Evolutionary conservation across 148 eudicot species (phyloP).

Genomic region (Talinum fruticosum): DNA sequence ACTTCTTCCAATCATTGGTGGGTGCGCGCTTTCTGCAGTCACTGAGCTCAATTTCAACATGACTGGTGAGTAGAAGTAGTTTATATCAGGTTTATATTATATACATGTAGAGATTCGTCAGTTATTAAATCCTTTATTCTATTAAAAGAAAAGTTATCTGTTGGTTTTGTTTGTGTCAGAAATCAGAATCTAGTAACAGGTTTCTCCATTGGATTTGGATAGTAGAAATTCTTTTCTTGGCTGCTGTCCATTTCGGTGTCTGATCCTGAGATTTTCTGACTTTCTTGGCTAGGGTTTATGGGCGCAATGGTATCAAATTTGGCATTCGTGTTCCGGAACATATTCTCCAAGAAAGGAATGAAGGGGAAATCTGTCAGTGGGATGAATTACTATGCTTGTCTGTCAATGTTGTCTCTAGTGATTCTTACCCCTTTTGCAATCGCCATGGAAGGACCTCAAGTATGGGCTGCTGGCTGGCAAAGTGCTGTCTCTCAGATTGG

Average conservation of each 20-base stretch:
- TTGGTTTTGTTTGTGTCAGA: too few species aligned
- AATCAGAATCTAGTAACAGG: too few species aligned
- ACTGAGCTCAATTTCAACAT: conserved; percentile 63
- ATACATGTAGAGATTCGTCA: too few species aligned
- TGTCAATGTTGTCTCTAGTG: conserved; percentile 58
- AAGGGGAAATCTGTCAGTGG: conserved; percentile 65
- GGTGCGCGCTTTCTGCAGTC: conserved; percentile 48
- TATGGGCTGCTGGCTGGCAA: conserved; percentile 74
- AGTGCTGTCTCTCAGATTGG: conserved; percentile 57
- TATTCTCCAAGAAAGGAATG: conserved; percentile 73
- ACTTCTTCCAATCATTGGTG: conserved; percentile 51
- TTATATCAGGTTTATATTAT: too few species aligned
- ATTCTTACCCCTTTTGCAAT: conserved; percentile 64
- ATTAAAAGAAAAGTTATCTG: too few species aligned
- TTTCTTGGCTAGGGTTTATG: conserved; percentile 48
- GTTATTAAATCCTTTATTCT: too few species aligned
- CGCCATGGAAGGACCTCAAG: conserved; percentile 66
- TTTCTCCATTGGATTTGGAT: too few species aligned
- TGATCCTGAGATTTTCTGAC: too few species aligned
- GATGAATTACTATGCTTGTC: conserved; percentile 75
- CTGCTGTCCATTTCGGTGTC: too few species aligned
- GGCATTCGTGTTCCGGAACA: conserved; percentile 69
- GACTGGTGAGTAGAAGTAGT: conserved; percentile 37
- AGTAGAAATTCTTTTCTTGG: too few species aligned
- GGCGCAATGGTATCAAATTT: conserved; percentile 74